phyloP scores from a whole-genome alignment of 1,284 basidiomycete genomes.

The Cryptococcus maquisensis region DNA sequence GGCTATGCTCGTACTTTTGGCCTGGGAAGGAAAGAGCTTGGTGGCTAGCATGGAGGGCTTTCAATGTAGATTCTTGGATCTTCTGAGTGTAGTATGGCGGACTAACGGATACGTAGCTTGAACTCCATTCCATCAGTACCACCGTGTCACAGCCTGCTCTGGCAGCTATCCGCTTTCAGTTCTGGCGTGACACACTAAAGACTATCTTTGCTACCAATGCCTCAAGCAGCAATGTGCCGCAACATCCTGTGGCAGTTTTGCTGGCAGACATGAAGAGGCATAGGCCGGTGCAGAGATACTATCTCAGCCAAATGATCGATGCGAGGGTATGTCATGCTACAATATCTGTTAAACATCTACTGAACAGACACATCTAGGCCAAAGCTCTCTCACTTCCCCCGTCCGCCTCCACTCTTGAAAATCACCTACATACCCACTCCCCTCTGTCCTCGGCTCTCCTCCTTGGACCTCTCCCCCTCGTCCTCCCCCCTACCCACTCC shows the following conservation, averaged over 20 bases:
- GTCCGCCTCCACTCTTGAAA: constrained; percentile 64
- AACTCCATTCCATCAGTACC: constrained; percentile 76
- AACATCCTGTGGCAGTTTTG: constrained; percentile 76
- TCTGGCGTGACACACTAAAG: constrained; percentile 84
- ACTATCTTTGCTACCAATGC: constrained; percentile 49
- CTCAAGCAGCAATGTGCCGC: constrained; percentile 49
- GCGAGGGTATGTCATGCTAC: constrained; percentile 60
- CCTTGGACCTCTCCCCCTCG: constrained; percentile 70
- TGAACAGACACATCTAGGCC: constrained; percentile 54
- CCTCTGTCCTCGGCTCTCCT: constrained; percentile 74
- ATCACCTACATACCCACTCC: constrained; percentile 66
- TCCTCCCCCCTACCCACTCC: constrained; percentile 55
- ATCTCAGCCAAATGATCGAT: constrained; percentile 79
- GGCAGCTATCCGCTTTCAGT: constrained; percentile 84
- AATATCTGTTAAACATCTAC: not conserved
- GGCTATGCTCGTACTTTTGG: constrained; percentile 71
- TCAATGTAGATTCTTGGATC: constrained; percentile 62
- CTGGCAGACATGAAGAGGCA: constrained; percentile 59
- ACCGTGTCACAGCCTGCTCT: constrained; percentile 71
- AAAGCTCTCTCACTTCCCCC: constrained; percentile 64
- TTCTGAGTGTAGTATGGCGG: not conserved
- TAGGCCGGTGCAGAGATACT: constrained; percentile 56
- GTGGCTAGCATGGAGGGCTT: constrained; percentile 78
- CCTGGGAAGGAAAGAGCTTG: constrained; percentile 61
- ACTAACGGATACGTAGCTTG: constrained; percentile 57